Percentiles rank a stretch among this genome's conserved stretches.
Conservation (phyloP, 331 rosid genomes). For the Rosa hybrid region DNA sequence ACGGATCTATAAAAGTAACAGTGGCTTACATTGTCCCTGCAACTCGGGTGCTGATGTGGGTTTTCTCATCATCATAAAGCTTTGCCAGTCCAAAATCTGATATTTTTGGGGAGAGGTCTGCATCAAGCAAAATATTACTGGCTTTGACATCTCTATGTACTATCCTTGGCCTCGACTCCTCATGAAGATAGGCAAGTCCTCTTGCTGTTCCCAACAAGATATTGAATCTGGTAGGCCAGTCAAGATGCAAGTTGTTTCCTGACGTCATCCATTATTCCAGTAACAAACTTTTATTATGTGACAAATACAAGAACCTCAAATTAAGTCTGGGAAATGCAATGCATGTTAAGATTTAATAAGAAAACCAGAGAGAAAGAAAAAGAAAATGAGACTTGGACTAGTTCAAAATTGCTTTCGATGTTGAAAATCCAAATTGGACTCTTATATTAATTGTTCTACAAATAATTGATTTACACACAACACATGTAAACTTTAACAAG, state of each 20-base stretch:
- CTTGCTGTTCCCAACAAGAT: conserved; percentile 33
- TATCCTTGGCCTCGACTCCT: conserved; percentile 32
- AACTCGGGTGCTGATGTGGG: conserved; percentile 37
- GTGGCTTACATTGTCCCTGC: conserved; percentile 35
- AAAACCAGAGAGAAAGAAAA: too few relatives aligned
- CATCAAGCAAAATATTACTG: conserved; percentile 35
- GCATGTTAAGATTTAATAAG: too few relatives aligned
- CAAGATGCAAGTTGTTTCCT: conserved; percentile 26
- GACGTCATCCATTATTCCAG: too few relatives aligned
- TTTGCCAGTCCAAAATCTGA: conserved; percentile 36
- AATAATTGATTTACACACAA: too few relatives aligned
- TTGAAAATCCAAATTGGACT: too few relatives aligned
- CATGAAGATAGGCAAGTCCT: conserved; percentile 39
- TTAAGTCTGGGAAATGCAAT: too few relatives aligned
- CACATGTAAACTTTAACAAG: too few relatives aligned
- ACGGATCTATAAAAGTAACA: background rate
- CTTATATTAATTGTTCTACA: too few relatives aligned
- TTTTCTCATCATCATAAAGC: conserved; percentile 31
- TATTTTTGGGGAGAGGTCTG: conserved; percentile 28
- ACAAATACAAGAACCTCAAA: too few relatives aligned
- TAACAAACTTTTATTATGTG: too few relatives aligned
- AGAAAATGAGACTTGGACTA: too few relatives aligned
- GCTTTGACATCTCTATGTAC: conserved; percentile 36
- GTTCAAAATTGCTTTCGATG: too few relatives aligned
- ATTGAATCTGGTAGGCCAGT: conserved; percentile 31